Evolutionary conservation across 2,329 filamentous ascomycete species (phyloP).

Genomic region (Sphaerulina musiva): DNA sequence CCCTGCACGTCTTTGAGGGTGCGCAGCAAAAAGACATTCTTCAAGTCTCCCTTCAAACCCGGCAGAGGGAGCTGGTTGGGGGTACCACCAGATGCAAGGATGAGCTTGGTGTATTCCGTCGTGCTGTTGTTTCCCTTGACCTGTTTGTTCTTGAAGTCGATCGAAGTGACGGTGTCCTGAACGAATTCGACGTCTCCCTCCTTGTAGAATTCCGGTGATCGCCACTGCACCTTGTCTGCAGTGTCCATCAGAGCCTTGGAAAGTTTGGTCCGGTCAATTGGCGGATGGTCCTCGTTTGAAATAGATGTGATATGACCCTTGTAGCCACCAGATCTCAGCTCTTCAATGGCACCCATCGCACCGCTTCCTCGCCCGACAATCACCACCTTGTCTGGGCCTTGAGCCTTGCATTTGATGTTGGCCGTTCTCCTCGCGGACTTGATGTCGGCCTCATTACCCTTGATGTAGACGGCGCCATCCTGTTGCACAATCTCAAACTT

Average conservation of each 20-base stretch:
- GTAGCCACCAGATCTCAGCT: slow-evolving; percentile 74
- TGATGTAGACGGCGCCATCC: slow-evolving; percentile 76
- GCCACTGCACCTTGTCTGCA: slow-evolving; percentile 66
- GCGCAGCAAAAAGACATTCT: slow-evolving; percentile 81
- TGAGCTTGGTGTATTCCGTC: slow-evolving; percentile 76
- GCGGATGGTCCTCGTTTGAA: slow-evolving; percentile 67
- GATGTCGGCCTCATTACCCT: slow-evolving; percentile 69
- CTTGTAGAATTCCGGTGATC: slow-evolving; percentile 71
- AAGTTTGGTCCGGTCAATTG: slow-evolving; percentile 90
- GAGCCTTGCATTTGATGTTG: slow-evolving; percentile 62
- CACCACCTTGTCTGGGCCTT: slow-evolving; percentile 61
- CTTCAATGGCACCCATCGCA: slow-evolving; percentile 73
- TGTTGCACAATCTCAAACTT: slow-evolving; percentile 76
- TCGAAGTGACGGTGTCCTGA: slow-evolving; percentile 54
- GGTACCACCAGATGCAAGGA: slow-evolving; percentile 80
- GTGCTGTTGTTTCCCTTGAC: slow-evolving; percentile 69
- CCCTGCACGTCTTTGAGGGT: slow-evolving; percentile 67
- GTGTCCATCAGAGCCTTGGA: slow-evolving; percentile 90
- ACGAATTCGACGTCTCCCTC: slow-evolving; percentile 52
- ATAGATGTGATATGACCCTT: slow-evolving; percentile 74
- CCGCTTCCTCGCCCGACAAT: slow-evolving; percentile 82
- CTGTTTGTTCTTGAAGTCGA: slow-evolving; percentile 69
- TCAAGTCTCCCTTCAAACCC: slow-evolving; percentile 73
- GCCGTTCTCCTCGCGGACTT: slow-evolving; percentile 68
- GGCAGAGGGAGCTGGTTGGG: slow-evolving; percentile 69